Base-by-base conservation (phyloP, 2,329 filamentous ascomycete species). In the Keithomyces neogunnii region DNA sequence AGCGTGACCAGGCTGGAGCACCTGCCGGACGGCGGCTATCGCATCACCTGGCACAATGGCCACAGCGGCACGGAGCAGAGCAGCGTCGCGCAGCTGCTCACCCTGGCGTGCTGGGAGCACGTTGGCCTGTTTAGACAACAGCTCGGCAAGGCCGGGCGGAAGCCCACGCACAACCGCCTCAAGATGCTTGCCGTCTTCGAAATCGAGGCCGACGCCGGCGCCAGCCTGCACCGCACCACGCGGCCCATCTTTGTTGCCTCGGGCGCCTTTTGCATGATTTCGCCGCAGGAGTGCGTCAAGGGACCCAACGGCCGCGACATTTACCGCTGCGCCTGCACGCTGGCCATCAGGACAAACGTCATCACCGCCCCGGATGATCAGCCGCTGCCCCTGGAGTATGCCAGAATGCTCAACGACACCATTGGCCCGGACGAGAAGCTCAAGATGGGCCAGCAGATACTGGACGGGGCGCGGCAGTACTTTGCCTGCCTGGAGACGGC, bases 191-290 rank as follows among this genome's bases (percentile, higher is more conserved):
- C 13, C 19, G 35, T 50, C 9, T 26, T 50, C 3, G 48, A 50
- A n/a, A 45, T 50, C 5, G 30, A 50, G 13, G 11, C 45, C 19
- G 13, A 45, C 26, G 30, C 13, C 8, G 32, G n/a, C 3, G 30
- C 13, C 8, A 28, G n/a, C 3, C 4, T 3, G 5, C 40, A 36
- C 30, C 3, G 45, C 9, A 45, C 48, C 3, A 50, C 45, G 30
- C 39, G 48, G n/a, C 48, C 48, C 40, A 45, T 50, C 28, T 50
- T 50, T 32, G 48, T 45, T 10, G 48, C 48, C 5, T 50, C 48
- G 1, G 48, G 48, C 5, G 11, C 48, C n/a, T 50, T 50, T n/a
- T 45, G 48, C 40, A 50, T 50, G 48, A 50, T 50, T 0, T 50
- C 32, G 4, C 48, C 48, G 0, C 48, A 50, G 39, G 42, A 45